phyloP scores from a whole-genome alignment of 2,329 filamentous ascomycete genomes.

The Verticillium alfalfae region DNA sequence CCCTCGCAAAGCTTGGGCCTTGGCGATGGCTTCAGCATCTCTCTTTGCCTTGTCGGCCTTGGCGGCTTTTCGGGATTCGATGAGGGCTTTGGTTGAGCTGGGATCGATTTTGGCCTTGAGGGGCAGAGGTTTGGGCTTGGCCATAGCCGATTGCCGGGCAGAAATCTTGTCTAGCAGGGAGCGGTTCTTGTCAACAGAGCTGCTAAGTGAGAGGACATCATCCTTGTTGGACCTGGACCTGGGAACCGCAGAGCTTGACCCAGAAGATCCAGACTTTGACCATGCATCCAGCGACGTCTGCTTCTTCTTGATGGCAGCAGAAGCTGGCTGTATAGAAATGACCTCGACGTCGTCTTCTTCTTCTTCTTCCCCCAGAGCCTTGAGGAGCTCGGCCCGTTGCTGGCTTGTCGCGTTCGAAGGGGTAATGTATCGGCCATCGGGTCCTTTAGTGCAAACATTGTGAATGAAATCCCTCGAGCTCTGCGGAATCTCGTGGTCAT shows the following conservation, averaged over 20 bases:
- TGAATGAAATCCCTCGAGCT: slow-evolving; percentile 56
- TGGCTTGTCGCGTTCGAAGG: slow-evolving; percentile 76
- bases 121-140: slow-evolving; percentile 6
- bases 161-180: slow-evolving; percentile 41
- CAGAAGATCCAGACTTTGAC: slow-evolving; percentile 43
- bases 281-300: slow-evolving; percentile 58
- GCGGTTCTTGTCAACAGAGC: slow-evolving; percentile 36
- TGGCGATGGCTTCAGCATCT: slow-evolving; percentile 67
- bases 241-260: slow-evolving; percentile 14
- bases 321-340: slow-evolving; percentile 30
- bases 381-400: slow-evolving; percentile 77
- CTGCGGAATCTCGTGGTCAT: slow-evolving; percentile 63
- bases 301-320: slow-evolving; percentile 36
- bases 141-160: slow-evolving; percentile 20
- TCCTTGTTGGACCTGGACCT: slow-evolving; percentile 34
- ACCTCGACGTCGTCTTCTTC: slow-evolving; percentile 49
- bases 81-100: slow-evolving; percentile 7
- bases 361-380: slow-evolving; percentile 56
- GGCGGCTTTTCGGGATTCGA: slow-evolving; percentile 20
- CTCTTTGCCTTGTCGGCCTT: slow-evolving; percentile 64
- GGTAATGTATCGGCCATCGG: slow-evolving; percentile 50
- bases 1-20: slow-evolving; percentile 55
- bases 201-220: slow-evolving; percentile 39
- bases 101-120: slow-evolving; percentile 7
- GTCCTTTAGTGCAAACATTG: slow-evolving; percentile 59